phyloP scores from a whole-genome alignment of 768 basidiomycete genomes.

The Leucosporidium yakuticum region DNA sequence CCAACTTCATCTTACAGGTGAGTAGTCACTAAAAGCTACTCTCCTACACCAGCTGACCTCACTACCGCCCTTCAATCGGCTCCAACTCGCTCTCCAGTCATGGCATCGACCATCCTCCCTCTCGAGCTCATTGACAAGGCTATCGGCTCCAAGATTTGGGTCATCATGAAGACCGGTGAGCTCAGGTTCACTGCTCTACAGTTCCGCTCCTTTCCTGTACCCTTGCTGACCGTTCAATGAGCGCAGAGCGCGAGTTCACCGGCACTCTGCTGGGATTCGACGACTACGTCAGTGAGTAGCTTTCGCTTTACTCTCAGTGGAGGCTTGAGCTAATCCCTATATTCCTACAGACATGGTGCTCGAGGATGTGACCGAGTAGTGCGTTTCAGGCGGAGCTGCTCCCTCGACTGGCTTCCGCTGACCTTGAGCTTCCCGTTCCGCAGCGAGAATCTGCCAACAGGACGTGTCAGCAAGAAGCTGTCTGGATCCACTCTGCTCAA shows the following conservation, averaged over 20 bases:
- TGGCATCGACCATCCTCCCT: slow-evolving; percentile 31
- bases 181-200: too few relatives aligned
- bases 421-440: not conserved
- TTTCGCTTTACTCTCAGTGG: not conserved
- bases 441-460: slow-evolving; percentile 78
- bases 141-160: slow-evolving; percentile 95
- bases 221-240: not conserved
- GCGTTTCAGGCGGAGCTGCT: not conserved
- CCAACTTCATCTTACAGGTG: too few relatives aligned
- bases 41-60: not conserved
- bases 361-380: slow-evolving; percentile 97
- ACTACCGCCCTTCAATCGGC: not conserved
- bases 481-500: slow-evolving; percentile 79
- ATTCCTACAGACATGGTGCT: slow-evolving; percentile 59
- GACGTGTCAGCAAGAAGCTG: slow-evolving; percentile 66
- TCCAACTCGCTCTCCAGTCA: not conserved
- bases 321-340: not conserved
- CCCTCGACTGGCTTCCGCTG: not conserved
- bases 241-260: slow-evolving; percentile 85
- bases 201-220: not conserved
- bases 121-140: slow-evolving; percentile 89
- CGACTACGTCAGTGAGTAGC: slow-evolving; percentile 93
- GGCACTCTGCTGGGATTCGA: slow-evolving; percentile 93
- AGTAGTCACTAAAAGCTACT: not conserved
- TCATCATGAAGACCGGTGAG: slow-evolving; percentile 72